Conservation (phyloP, 2,329 filamentous ascomycete species). For the Leptosphaerulina australis region DNA sequence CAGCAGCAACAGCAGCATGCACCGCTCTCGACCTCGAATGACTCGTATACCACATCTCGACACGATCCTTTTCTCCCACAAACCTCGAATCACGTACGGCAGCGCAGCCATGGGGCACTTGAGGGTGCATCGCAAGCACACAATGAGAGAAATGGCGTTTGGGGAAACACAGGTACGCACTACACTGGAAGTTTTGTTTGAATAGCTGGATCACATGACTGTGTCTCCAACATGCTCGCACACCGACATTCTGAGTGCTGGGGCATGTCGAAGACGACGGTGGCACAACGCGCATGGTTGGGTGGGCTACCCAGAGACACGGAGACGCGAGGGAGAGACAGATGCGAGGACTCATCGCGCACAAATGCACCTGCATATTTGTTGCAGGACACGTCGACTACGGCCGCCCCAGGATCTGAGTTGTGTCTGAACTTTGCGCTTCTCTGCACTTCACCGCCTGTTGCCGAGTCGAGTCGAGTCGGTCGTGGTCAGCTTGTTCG, state of each 20-base stretch:
- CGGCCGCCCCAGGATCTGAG: constrained; percentile 17
- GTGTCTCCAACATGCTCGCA: constrained; percentile 13
- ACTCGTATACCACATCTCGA: constrained; percentile 55
- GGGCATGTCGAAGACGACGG: constrained; percentile 7
- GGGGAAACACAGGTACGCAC: constrained; percentile 48
- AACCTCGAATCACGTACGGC: constrained; percentile 43
- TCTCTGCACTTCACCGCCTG: constrained; percentile 28
- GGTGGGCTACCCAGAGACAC: neutral
- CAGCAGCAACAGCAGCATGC: constrained; percentile 50
- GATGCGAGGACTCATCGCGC: constrained; percentile 23
- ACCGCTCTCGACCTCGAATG: constrained; percentile 49
- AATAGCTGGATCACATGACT: constrained; percentile 4
- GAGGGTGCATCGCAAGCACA: constrained; percentile 35
- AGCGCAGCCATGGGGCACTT: constrained; percentile 50
- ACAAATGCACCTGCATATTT: constrained; percentile 15
- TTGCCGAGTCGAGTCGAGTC: constrained; percentile 11
- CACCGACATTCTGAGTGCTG: constrained; percentile 14
- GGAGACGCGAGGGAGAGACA: constrained; percentile 4
- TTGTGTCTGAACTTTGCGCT: constrained; percentile 22
- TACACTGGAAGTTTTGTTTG: constrained; percentile 16
- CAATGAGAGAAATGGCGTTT: constrained; percentile 41
- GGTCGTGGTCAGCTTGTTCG: neutral
- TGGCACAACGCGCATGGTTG: constrained; percentile 25
- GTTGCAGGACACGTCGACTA: constrained; percentile 25
- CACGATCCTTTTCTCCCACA: constrained; percentile 56